phyloP scores from a whole-genome alignment of 2,329 filamentous ascomycete species.

The Setomelanomma holmii region DNA sequence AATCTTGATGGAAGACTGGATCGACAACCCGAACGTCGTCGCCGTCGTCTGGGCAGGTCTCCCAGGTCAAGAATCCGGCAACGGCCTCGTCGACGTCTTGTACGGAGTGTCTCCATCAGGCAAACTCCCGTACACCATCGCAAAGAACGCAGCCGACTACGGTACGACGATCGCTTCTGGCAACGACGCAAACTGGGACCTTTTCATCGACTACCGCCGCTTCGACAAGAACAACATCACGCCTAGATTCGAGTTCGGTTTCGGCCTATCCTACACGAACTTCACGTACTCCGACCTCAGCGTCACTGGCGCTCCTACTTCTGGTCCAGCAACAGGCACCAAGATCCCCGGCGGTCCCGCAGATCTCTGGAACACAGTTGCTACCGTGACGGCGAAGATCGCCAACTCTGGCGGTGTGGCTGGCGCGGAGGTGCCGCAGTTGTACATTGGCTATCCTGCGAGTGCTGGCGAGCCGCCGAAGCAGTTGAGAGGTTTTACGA shows the following conservation, averaged over 20 bases:
- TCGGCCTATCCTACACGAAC: conserved; percentile 52
- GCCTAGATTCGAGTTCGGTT: conserved; percentile 56
- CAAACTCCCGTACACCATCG: conserved; percentile 62
- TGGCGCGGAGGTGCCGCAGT: conserved; percentile 49
- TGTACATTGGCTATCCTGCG: conserved; percentile 46
- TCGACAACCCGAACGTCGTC: conserved; percentile 47
- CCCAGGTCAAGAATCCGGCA: conserved; percentile 52
- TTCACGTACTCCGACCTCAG: conserved; percentile 50
- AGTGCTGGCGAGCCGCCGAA: conserved; percentile 38
- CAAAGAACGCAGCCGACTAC: conserved; percentile 43
- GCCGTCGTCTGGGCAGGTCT: conserved; percentile 51
- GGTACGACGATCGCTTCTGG: conserved; percentile 31
- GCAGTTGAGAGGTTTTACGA: conserved; percentile 48
- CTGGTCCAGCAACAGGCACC: conserved; percentile 33
- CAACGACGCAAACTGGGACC: conserved; percentile 45
- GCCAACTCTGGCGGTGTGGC: conserved; percentile 44
- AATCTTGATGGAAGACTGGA: conserved; percentile 45
- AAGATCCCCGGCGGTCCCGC: conserved; percentile 36
- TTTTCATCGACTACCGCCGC: conserved; percentile 55
- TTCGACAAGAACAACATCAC: conserved; percentile 52
- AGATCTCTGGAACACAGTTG: conserved; percentile 45
- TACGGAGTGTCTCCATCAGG: conserved; percentile 59
- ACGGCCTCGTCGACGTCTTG: conserved; percentile 55
- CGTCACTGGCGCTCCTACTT: conserved; percentile 27
- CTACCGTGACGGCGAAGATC: conserved; percentile 44